Base-by-base conservation (phyloP, 2,329 filamentous ascomycete genomes). In the Apiospora saccharicola region DNA sequence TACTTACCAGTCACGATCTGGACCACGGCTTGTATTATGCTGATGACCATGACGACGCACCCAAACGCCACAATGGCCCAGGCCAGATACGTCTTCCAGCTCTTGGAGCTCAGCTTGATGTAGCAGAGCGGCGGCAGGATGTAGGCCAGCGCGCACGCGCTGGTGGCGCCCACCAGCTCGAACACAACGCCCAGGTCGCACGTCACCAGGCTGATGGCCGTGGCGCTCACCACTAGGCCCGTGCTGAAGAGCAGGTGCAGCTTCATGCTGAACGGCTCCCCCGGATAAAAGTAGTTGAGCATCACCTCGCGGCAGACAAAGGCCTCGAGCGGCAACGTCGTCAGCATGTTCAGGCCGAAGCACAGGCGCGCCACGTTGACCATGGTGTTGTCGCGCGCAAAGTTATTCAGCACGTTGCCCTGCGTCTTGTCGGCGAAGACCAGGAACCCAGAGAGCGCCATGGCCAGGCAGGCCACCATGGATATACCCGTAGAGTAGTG, bases 321-420 rank as follows among this genome's bases (percentile, higher is more conserved):
- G 22, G 95, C 95, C 86, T 99, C 96, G 73, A 99, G 91, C 0
- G 96, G 96, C 47, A 99, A 87, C 1, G 96, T 98, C 19, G 96
- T 98, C 78, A 99, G 90, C 96, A 99, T 99, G 87, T 99, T 99
- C 76, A 99, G 89, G 1, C 96, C 96, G 80, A 99, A 98, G 84
- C 94, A 98, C 69, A 99, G 88, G 70, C 96, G 92, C 30, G 96
- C 96, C 72, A 99, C 88, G 83, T 98, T 98, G 80, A 98, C 95
- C 90, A 98, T 92, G 77, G 92, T 88, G 83, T 98, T 98, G 83
- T 97, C 91, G 26, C 91, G 87, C 1, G 95, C 93, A 80, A 99
- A 98, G 85, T 99, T 99, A 87, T 99, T 99, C 78, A 99, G 91
- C 70, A 99, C 94, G 81, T 99, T 99, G 80, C 96, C 96, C 76